Evolutionary conservation across 139 green algal species (phyloP).

Genomic region (Chlorella vulgaris): DNA sequence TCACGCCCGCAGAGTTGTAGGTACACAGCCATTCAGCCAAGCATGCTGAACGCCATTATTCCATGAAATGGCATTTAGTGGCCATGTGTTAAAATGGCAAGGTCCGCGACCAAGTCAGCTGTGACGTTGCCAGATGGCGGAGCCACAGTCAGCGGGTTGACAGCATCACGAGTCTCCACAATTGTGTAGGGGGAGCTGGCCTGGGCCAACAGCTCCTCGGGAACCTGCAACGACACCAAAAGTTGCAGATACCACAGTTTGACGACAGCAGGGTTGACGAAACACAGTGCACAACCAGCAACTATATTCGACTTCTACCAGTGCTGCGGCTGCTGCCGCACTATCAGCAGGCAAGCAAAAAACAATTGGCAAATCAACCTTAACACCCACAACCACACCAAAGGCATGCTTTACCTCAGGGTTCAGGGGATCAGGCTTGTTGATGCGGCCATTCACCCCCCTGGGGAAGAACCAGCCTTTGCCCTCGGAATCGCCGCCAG

Average conservation of each 20-base stretch:
- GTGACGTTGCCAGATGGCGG: slow-evolving; percentile 3
- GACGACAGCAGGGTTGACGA: too few species aligned
- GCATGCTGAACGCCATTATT: too few species aligned
- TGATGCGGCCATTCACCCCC: slow-evolving; percentile 48
- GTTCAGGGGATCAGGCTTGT: slow-evolving; percentile 14
- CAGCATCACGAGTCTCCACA: neutral
- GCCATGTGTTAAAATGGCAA: too few species aligned
- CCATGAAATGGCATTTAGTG: too few species aligned
- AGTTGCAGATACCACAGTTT: neutral
- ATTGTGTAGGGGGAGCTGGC: slow-evolving; percentile 24
- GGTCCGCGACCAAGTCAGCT: neutral
- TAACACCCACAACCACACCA: neutral
- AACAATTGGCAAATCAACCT: neutral
- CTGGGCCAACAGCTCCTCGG: neutral
- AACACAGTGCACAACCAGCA: too few species aligned
- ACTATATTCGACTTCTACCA: too few species aligned
- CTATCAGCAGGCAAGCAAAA: too few species aligned
- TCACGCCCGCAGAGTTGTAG: too few species aligned
- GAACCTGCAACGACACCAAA: neutral
- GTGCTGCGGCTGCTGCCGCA: too few species aligned
- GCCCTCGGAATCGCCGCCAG: slow-evolving; percentile 35
- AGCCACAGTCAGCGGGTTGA: neutral
- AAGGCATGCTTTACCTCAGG: too few species aligned
- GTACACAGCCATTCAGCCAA: too few species aligned
- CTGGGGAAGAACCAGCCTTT: slow-evolving; percentile 53